Evolutionary conservation across 2,329 filamentous ascomycete species (phyloP).

Genomic region (Xylariaceae sp.): DNA sequence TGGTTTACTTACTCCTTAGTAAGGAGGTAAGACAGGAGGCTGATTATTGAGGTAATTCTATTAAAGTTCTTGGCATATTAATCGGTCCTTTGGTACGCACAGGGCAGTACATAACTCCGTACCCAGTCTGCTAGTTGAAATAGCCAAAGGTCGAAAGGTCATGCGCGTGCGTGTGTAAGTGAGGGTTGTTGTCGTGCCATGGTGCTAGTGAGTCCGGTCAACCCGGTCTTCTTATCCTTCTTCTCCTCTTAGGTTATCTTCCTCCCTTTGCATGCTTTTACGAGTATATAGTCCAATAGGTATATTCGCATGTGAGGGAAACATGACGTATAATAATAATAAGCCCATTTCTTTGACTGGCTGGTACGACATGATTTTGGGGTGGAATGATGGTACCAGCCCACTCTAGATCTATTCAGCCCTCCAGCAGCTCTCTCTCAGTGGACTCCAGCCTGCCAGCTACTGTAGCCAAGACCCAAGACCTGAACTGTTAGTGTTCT

Average conservation of each 20-base stretch:
- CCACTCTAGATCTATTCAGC: slow-evolving; percentile 24
- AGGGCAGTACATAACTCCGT: too few species aligned
- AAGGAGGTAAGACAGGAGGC: neutral
- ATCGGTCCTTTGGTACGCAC: neutral
- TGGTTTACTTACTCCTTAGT: too few species aligned
- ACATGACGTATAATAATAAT: neutral
- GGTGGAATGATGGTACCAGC: slow-evolving; percentile 11
- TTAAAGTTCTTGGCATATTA: neutral
- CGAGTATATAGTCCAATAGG: neutral
- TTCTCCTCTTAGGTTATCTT: neutral
- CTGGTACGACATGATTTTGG: slow-evolving; percentile 2
- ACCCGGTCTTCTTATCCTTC: neutral
- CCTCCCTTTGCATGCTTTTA: too few species aligned
- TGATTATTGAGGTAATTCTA: neutral
- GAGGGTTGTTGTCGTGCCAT: too few species aligned
- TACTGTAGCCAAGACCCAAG: neutral
- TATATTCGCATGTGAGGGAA: neutral
- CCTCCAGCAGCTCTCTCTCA: slow-evolving; percentile 17
- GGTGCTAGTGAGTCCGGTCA: neutral
- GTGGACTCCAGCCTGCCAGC: neutral
- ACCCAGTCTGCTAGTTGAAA: too few species aligned
- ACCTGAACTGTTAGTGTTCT: slow-evolving; percentile 4
- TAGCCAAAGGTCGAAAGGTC: too few species aligned
- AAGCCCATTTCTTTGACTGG: neutral
- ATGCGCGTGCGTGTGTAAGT: too few species aligned